phyloP scores from a whole-genome alignment of 164 flowering plant genomes.

The Aristolochia contorta region DNA sequence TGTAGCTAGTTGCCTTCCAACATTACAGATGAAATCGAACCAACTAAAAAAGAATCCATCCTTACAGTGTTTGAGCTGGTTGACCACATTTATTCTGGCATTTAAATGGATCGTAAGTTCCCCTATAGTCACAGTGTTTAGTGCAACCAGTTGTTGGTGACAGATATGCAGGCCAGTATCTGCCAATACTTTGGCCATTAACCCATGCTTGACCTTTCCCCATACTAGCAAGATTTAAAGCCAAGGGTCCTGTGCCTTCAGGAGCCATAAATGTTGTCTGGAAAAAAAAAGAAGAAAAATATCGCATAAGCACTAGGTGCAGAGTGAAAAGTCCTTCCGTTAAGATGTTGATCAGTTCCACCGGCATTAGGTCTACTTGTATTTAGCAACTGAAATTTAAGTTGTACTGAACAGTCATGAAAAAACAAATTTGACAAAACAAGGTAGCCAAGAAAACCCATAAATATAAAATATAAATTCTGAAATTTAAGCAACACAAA shows the following conservation, averaged over 20 bases:
- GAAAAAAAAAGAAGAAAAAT: not conserved
- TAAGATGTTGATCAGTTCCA: too few relatives aligned
- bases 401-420: too few relatives aligned
- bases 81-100: constrained; percentile 53
- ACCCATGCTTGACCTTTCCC: constrained; percentile 74
- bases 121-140: constrained; percentile 40
- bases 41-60: not conserved
- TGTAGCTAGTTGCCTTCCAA: not conserved
- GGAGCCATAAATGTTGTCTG: constrained; percentile 42
- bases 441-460: too few relatives aligned
- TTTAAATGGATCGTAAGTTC: constrained; percentile 31
- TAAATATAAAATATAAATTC: too few relatives aligned
- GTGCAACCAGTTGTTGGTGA: constrained; percentile 43
- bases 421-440: too few relatives aligned
- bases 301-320: too few relatives aligned
- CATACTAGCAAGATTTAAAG: constrained; percentile 50
- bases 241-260: constrained; percentile 40
- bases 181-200: constrained; percentile 59
- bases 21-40: not conserved
- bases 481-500: too few relatives aligned
- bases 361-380: too few relatives aligned
- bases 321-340: too few relatives aligned
- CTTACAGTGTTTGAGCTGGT: constrained; percentile 56
- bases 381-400: too few relatives aligned
- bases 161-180: constrained; percentile 54